Evolutionary conservation across 2,329 filamentous ascomycete species (phyloP).

Genomic region (Trichoderma asperellum): DNA sequence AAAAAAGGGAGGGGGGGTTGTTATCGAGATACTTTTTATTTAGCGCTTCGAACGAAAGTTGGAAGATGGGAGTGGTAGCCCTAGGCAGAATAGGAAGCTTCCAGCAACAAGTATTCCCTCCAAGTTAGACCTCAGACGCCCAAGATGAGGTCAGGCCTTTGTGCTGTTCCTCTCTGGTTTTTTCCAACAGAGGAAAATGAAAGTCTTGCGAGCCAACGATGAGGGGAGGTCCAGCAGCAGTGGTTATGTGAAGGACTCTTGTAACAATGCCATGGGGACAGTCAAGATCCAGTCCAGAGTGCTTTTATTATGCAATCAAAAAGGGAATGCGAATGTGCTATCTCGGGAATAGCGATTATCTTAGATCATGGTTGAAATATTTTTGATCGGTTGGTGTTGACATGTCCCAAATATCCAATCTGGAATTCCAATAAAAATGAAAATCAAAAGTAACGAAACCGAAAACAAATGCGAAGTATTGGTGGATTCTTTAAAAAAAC

Average conservation of each 20-base stretch:
- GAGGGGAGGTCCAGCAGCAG: not conserved
- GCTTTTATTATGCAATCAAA: constrained; percentile 1
- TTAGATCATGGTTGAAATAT: not conserved
- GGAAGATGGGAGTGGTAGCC: not conserved
- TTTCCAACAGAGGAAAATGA: not conserved
- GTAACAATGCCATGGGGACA: not conserved
- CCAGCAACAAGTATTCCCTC: not conserved
- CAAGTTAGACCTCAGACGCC: not conserved
- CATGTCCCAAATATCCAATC: constrained; percentile 17
- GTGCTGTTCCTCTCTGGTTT: not conserved
- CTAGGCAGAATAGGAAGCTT: not conserved
- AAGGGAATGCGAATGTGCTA: constrained; percentile 2
- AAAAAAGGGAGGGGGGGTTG: too few species aligned
- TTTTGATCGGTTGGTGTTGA: not conserved
- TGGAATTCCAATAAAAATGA: constrained; percentile 1
- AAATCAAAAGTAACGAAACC: not conserved
- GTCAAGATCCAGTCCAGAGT: not conserved
- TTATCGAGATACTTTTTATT: not conserved
- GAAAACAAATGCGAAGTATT: not conserved
- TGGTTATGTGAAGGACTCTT: not conserved
- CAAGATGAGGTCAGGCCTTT: not conserved
- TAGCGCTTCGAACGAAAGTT: not conserved
- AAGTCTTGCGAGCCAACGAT: not conserved
- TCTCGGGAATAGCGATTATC: not conserved
- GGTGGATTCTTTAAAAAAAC: constrained; percentile 16